Base-by-base conservation (phyloP, 306 rosid genomes). In the Gastrolobium villosum region DNA sequence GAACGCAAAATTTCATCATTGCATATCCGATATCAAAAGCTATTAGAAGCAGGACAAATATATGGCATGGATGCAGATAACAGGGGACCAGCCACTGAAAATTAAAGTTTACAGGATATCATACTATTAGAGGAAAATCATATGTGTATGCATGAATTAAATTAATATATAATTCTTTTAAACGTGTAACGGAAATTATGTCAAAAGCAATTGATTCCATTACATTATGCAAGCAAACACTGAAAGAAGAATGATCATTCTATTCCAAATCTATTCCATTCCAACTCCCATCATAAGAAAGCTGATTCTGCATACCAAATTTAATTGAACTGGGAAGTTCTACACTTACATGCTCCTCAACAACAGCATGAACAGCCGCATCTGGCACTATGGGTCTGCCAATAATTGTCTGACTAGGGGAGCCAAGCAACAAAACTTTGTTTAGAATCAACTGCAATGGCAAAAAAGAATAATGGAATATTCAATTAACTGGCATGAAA, bases 341-440 rank as follows among this genome's bases (percentile, higher is more conserved):
- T 50, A 66, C 74, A 84, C 97, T 89, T 85, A 95, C 98, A 74
- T 95, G 99, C 87, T 92, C 99, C 88, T 92, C 99, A 74, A 95
- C 94, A 71, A 92, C 88, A 34, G 98, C 99, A 82, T 88, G 98
- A 82, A 91, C 97, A 69, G 86, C 83, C 63, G 89, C 98, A 82
- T 84, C 90, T n/a, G 92, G 91, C 68, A 91, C 79, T 28, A 82
- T 81, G 77, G 98, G 97, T 87, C 99, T 88, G 46, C 98, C 96
- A n/a, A 93, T 64, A 70, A 95, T 82, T 71, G 98, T 95, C 84
- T 93, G 94, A 80, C 82, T 84, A 69, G 87, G 71, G 20, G 99
- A 87, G 60, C 98, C 99, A 60, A 95, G 77, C 87, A 95, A 74
- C 66, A 93, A 84, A 81, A 95, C 97, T 85, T 84, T 91, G 82